These are phyloP conservation scores for Datura wrightii DNA, from an alignment of 257 asterid species.

Conservation along the genomic window DNA sequence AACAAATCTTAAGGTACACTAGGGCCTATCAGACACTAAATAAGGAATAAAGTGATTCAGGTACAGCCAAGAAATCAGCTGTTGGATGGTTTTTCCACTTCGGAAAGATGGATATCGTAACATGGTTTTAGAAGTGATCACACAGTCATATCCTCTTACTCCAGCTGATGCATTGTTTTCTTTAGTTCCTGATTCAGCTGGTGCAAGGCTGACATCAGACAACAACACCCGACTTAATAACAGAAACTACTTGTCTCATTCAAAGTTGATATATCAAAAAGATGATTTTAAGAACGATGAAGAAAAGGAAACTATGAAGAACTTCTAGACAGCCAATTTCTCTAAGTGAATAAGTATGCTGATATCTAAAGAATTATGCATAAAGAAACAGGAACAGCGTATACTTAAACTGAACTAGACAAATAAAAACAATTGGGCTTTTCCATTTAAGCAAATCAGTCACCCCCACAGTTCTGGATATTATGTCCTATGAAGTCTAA, in stretches of 20 bases:
- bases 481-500: background rate
- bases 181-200: conserved; percentile 5
- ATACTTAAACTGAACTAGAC: conserved; percentile 1
- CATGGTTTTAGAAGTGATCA: conserved; percentile 6
- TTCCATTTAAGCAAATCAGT: background rate
- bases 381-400: background rate
- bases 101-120: background rate
- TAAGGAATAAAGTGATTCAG: background rate
- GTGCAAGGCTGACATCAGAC: conserved; percentile 18
- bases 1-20: background rate
- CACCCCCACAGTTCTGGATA: background rate
- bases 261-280: background rate
- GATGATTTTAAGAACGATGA: background rate
- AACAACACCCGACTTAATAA: background rate
- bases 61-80: conserved; percentile 5
- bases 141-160: background rate
- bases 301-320: conserved; percentile 14
- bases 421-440: background rate
- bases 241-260: conserved; percentile 16
- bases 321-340: background rate
- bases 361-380: background rate
- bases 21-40: conserved; percentile 12
- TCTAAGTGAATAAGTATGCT: background rate
- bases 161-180: background rate
- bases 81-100: background rate